A percentile compares a stretch with the other conserved stretches of the same genome.
Evolutionary conservation across 2,329 filamentous ascomycete genomes (phyloP).

Genomic region (Epichloe festucae): DNA sequence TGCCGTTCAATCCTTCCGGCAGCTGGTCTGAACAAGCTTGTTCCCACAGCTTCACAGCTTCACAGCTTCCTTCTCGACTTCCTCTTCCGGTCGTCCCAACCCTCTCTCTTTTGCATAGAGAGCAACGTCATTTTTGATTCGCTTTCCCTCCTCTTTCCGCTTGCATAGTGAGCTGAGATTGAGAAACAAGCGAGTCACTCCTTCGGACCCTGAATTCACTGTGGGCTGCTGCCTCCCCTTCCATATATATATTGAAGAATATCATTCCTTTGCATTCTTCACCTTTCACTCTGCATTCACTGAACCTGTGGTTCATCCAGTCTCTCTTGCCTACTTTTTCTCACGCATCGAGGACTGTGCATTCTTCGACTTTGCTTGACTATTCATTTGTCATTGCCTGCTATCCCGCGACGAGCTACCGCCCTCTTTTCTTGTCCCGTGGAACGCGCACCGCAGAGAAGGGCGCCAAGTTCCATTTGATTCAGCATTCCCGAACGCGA

Average conservation of each 20-base stretch:
- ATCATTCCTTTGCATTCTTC: neutral
- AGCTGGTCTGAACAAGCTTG: slow-evolving; percentile 12
- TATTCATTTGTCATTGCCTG: no score
- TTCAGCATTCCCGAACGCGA: neutral
- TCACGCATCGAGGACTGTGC: neutral
- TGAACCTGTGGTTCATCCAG: neutral
- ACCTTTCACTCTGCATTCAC: neutral
- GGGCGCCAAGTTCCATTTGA: neutral
- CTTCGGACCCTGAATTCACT: neutral
- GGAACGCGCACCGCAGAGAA: neutral
- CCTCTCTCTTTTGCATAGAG: slow-evolving; percentile 7
- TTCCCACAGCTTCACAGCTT: neutral
- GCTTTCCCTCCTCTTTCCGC: neutral
- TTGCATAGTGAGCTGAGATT: neutral
- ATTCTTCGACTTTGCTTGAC: neutral
- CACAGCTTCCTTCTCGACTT: neutral
- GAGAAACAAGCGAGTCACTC: neutral
- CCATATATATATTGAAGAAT: slow-evolving; percentile 1
- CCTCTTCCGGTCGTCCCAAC: neutral
- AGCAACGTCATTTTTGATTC: slow-evolving; percentile 8
- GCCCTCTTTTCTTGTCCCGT: neutral
- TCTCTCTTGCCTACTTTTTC: neutral
- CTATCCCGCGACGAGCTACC: neutral
- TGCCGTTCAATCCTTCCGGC: slow-evolving; percentile 22
- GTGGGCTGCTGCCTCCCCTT: neutral